These are phyloP conservation scores for Pythium sukuiense DNA, from an alignment of 352 stramenopile species.

Conservation along the genomic window DNA sequence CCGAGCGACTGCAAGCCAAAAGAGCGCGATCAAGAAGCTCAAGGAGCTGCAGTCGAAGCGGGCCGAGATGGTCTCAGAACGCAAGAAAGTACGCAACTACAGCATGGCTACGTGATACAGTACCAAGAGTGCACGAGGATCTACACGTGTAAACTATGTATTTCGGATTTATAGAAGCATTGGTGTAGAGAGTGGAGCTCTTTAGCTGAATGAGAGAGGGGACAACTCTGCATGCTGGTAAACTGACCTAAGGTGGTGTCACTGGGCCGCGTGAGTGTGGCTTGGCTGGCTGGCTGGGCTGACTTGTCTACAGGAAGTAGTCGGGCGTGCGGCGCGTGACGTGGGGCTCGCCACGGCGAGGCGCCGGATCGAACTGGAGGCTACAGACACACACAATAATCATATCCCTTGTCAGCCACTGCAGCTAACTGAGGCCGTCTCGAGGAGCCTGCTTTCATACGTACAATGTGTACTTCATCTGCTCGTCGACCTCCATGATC, in stretches of 20 bases:
- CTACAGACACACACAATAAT: constrained; percentile 29
- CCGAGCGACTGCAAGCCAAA: constrained; percentile 64
- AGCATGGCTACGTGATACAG: constrained; percentile 40
- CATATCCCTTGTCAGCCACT: constrained; percentile 8
- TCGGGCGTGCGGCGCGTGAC: constrained; percentile 93
- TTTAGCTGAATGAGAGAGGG: not conserved
- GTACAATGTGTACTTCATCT: constrained; percentile 96
- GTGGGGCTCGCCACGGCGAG: constrained; percentile 91
- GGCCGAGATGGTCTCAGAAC: constrained; percentile 72
- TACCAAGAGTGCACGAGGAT: not conserved
- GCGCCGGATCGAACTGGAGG: constrained; percentile 95
- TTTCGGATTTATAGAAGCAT: constrained; percentile 28
- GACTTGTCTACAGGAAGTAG: constrained; percentile 91
- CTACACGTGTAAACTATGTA: constrained; percentile 12
- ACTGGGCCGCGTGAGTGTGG: too few relatives aligned
- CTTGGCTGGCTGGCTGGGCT: constrained; percentile 1
- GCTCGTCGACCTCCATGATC: constrained; percentile 96
- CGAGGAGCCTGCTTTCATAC: too few relatives aligned
- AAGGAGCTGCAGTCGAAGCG: constrained; percentile 73
- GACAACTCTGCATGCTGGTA: not conserved
- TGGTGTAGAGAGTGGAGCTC: not conserved
- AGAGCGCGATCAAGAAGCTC: constrained; percentile 60
- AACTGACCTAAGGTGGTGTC: not conserved
- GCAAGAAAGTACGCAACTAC: constrained; percentile 83
- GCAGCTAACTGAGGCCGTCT: too few relatives aligned